Evolutionary conservation across 805 yeast genomes (phyloP), one percentile per base, ranked within the genome.

Genomic region (Kuraishia capsulata): DNA sequence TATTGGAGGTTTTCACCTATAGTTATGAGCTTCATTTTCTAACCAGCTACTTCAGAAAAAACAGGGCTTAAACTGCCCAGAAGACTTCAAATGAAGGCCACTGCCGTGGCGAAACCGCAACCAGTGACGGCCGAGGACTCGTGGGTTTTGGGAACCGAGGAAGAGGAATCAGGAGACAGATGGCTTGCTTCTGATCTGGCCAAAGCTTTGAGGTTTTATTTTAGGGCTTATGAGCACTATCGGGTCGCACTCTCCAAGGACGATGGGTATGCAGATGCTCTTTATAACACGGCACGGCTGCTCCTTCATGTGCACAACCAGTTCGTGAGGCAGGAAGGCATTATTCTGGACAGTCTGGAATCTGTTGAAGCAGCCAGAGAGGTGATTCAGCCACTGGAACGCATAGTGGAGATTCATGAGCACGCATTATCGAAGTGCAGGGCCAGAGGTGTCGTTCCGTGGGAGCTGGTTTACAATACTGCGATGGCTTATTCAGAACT

Each of bases 101-200:
- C 26, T 23, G 8, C 26, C 8, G 26, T 11, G 26, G 26, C 11
- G 26, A 23, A 23, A 11, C 26, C 26, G 8, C 26, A 23, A 23
- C 24, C 35, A 32, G 50, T 47, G 4, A 66, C 76, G 1, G 64
- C 71, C 0, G 74, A 71, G 24, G 85, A 77, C 3, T 68, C 49
- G 38, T 62, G 78, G n/a, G 76, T 72, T 24, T 59, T 59, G 37
- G 90, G 78, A 1, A 64, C 78, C 1, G 62, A 61, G 9, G 77
- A 74, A 39, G 90, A 81, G 50, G 89, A 81, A 42, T 69, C 74
- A n/a, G 90, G 86, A 0, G 89, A 81, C 49, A 54, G 89, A 35
- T 82, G 88, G 87, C 52, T 75, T 4, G 63, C 74, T 1, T 75
- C 85, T 0, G 89, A 81, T 47, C 52, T 79, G 4, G 59, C 81